Conservation (phyloP, 768 basidiomycete genomes). For the Rhodotorula graminis region DNA sequence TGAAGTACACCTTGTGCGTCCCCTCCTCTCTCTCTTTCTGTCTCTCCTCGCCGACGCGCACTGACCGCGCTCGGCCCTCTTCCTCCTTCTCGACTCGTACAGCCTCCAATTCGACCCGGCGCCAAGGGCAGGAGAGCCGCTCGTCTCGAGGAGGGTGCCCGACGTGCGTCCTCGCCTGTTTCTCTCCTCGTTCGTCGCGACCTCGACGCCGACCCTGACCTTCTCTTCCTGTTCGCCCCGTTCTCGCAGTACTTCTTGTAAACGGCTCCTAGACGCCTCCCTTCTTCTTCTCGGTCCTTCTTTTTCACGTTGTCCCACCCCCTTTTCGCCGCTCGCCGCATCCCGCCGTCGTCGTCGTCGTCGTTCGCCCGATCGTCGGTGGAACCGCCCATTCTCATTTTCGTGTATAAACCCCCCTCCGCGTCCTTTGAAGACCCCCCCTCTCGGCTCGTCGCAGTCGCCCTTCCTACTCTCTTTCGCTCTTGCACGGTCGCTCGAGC, state of each 20-base stretch:
- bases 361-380: no score
- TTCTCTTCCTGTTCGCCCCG: no score
- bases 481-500: no score
- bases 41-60: constrained; percentile 16
- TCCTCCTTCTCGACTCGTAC: background rate
- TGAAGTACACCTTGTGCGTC: constrained; percentile 59
- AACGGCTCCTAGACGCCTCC: background rate
- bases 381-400: no score
- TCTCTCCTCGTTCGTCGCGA: no score
- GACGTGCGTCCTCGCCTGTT: constrained; percentile 32
- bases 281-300: background rate
- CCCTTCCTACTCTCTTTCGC: no score
- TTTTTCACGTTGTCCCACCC: background rate
- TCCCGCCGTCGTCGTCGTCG: no score
- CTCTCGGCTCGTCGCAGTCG: no score
- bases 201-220: background rate
- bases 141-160: constrained; percentile 62
- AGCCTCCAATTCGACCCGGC: constrained; percentile 99
- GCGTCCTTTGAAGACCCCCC: no score
- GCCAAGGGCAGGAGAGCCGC: constrained; percentile 94
- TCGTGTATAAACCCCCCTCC: no score
- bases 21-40: constrained; percentile 10
- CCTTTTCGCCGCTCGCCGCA: background rate
- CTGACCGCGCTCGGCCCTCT: background rate
- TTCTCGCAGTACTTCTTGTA: background rate